Evolutionary conservation across 306 rosid species (phyloP), one percentile per base, ranked within the genome.

Genomic region (Styphnolobium japonicum): DNA sequence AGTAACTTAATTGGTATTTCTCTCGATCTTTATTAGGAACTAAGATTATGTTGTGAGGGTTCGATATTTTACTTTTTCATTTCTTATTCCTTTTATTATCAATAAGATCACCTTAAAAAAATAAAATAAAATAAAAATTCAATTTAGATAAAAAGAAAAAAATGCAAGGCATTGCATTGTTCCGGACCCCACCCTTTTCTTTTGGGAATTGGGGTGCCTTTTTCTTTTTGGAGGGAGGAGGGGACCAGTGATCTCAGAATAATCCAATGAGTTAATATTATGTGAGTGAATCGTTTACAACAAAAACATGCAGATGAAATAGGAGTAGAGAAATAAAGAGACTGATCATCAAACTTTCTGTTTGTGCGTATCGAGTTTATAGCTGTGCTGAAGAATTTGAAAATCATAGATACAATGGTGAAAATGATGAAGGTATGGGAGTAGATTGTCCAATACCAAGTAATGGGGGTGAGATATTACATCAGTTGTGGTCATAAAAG

Each of bases 401-500:
- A 27, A 25, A 4, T 1, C 60, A 48, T 0, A 48, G 10, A 46
- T 46, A 29, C 18, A 11, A 15, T 10, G 73, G n/a, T 25, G 73
- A 67, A 29, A 67, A 43, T 42, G 73, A 53, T 53, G 37, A 1
- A 37, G 19, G 56, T 60, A 61, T 33, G 48, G 14, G 34, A 3
- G 27, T 8, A 34, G 27, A 7, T 33, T 3, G 52, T 65, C 52
- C 12, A 10, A 65, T 19, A 40, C 14, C 14, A 48, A 57, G 63
- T 18, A 19, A 69, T 1, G 7, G 3, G 58, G 21, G 22, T 36
- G 49, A 42, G 7, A 67, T 18, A 75, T 10, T 15, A 8, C 64
- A 71, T 68, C 62, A 75, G 40, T 81, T 82, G 69, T 87, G 87
- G 78, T 85, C 88, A 22, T 85, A 21, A 1, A 85, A 37, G 88